A percentile compares a stretch with the other conserved stretches of the same genome.
Conservation (phyloP, 305 asterid species). For the Fraxinus angustifolia region DNA sequence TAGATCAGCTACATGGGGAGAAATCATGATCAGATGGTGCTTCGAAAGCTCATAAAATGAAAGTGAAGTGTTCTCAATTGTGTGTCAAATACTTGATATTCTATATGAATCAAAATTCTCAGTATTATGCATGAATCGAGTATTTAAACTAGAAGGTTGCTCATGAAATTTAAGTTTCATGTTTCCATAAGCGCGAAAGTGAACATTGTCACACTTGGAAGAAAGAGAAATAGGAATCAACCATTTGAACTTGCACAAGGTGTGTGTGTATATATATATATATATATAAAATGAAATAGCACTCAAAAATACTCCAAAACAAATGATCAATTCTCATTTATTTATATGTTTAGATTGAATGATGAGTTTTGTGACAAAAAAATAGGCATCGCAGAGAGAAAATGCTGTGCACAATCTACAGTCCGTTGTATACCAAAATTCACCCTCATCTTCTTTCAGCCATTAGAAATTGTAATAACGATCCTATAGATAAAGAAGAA, state of each 20-base stretch:
- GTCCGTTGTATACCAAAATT: background rate
- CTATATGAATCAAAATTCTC: background rate
- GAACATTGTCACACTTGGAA: background rate
- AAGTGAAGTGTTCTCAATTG: background rate
- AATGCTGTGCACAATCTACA: constrained; percentile 22
- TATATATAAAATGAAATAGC: background rate
- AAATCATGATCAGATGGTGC: background rate
- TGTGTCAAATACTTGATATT: background rate
- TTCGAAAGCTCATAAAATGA: background rate
- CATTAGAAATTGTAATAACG: background rate
- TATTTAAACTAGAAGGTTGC: background rate
- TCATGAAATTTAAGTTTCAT: background rate
- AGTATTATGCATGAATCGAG: background rate
- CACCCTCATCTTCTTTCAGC: background rate
- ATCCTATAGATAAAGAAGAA: background rate
- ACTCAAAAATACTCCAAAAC: background rate
- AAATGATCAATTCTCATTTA: background rate
- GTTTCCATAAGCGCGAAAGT: background rate
- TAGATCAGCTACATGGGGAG: background rate
- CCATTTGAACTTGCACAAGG: background rate
- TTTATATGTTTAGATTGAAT: background rate
- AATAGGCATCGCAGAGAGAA: constrained; percentile 5
- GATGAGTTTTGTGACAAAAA: background rate
- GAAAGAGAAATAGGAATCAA: background rate
- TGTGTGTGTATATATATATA: too few species aligned